Conservation (phyloP, 306 rosid genomes). For the Cicer pinnatifidum region DNA sequence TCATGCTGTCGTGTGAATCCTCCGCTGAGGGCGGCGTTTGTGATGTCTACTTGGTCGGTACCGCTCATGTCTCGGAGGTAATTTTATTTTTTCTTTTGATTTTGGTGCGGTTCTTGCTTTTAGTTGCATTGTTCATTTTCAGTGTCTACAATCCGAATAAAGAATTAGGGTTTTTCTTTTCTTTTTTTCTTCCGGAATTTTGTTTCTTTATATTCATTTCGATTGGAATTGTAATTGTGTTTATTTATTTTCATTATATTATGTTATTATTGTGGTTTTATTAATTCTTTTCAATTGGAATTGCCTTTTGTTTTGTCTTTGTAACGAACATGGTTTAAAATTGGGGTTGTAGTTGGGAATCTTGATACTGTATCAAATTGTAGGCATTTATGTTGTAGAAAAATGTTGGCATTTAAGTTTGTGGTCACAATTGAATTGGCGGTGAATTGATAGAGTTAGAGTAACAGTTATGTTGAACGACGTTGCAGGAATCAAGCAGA, state of each 20-base stretch:
- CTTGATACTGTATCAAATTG: neutral
- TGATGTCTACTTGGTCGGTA: constrained; percentile 83
- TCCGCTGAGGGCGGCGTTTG: constrained; percentile 68
- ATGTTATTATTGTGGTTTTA: neutral
- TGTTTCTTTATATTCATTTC: neutral
- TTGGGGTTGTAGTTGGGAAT: neutral
- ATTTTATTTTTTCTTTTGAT: constrained; percentile 9
- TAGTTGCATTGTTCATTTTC: constrained; percentile 36
- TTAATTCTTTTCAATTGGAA: neutral
- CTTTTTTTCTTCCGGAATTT: too few relatives aligned
- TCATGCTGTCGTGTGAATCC: constrained; percentile 76
- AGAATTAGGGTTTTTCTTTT: constrained; percentile 6
- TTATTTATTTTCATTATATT: constrained; percentile 27
- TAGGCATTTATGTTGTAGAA: neutral
- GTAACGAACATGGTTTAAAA: neutral
- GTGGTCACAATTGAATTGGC: neutral
- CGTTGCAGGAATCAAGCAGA: constrained; percentile 78
- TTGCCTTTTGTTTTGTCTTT: neutral
- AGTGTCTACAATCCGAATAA: constrained; percentile 10
- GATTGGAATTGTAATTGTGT: constrained; percentile 18
- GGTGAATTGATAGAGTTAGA: constrained; percentile 5
- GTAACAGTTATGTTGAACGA: constrained; percentile 35
- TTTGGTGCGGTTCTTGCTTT: neutral
- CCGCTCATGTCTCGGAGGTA: constrained; percentile 93
- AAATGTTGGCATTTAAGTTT: too few relatives aligned